A percentile compares a stretch with the other conserved stretches of the same genome.
Evolutionary conservation across 1,139 yeast species (phyloP).

Genomic region (Chernovozyma sophiae-reginae): DNA sequence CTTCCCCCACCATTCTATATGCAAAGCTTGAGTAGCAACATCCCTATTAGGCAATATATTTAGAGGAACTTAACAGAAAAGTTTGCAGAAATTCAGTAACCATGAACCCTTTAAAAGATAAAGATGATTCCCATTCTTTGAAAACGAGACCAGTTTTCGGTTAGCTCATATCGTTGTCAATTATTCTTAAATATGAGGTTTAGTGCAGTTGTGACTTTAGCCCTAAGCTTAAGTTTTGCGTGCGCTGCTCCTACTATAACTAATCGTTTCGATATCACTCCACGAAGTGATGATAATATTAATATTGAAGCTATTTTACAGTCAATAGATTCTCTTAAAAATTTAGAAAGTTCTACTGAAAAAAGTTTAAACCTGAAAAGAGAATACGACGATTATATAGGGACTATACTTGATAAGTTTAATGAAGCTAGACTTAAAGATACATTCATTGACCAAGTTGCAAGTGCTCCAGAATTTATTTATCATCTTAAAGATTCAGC

Average conservation of each 20-base stretch:
- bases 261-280: not conserved
- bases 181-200: constrained; percentile 4
- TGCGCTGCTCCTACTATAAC: constrained; percentile 5
- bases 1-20: not conserved
- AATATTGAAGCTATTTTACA: too few relatives aligned
- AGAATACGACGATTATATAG: too few relatives aligned
- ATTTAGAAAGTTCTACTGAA: too few relatives aligned
- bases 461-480: constrained; percentile 12
- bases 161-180: not conserved
- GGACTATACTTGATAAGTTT: too few relatives aligned
- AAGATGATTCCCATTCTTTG: not conserved
- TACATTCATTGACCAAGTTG: constrained; percentile 15
- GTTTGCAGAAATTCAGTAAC: too few relatives aligned
- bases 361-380: too few relatives aligned
- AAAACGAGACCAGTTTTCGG: not conserved
- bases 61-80: too few relatives aligned
- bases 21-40: not conserved
- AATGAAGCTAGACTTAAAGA: constrained; percentile 12
- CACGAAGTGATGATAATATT: constrained; percentile 2
- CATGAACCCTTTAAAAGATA: constrained; percentile 1
- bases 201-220: constrained; percentile 2
- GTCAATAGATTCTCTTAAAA: too few relatives aligned
- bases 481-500: constrained; percentile 13
- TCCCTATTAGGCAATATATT: not conserved
- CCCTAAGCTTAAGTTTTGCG: constrained; percentile 4